Conservation (phyloP, 1,139 yeast genomes). For the Pneumocystis canis region DNA sequence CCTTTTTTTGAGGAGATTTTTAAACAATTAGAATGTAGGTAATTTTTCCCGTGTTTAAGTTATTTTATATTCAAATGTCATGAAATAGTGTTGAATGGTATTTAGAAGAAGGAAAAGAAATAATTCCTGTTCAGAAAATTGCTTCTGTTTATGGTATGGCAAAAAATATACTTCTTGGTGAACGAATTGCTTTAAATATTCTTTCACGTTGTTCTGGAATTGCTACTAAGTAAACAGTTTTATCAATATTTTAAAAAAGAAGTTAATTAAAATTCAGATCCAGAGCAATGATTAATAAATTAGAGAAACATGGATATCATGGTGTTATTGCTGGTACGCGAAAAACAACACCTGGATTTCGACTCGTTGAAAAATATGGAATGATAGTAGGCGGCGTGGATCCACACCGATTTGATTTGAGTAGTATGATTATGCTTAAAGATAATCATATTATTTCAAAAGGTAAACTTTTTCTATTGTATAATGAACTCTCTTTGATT, state of each 20-base stretch:
- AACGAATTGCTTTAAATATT: slow-evolving; percentile 71
- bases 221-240: slow-evolving; percentile 44
- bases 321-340: slow-evolving; percentile 95
- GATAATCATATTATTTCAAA: slow-evolving; percentile 89
- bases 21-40: slow-evolving; percentile 30
- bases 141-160: slow-evolving; percentile 74
- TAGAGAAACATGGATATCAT: slow-evolving; percentile 54
- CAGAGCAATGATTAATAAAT: slow-evolving; percentile 40
- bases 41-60: background rate
- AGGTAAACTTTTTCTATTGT: slow-evolving; percentile 30
- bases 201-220: slow-evolving; percentile 76
- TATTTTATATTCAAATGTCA: background rate
- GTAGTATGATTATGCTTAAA: slow-evolving; percentile 91
- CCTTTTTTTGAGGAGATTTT: slow-evolving; percentile 85
- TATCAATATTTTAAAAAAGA: background rate
- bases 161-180: slow-evolving; percentile 62
- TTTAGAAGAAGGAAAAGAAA: slow-evolving; percentile 48
- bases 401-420: slow-evolving; percentile 78
- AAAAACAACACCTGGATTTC: slow-evolving; percentile 91
- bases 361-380: slow-evolving; percentile 76
- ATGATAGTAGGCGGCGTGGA: slow-evolving; percentile 95
- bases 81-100: slow-evolving; percentile 47
- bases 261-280: slow-evolving; percentile 26
- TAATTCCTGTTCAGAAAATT: slow-evolving; percentile 42
- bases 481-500: background rate